Conservation (phyloP, 768 basidiomycete genomes). For the Lactarius tabidus region DNA sequence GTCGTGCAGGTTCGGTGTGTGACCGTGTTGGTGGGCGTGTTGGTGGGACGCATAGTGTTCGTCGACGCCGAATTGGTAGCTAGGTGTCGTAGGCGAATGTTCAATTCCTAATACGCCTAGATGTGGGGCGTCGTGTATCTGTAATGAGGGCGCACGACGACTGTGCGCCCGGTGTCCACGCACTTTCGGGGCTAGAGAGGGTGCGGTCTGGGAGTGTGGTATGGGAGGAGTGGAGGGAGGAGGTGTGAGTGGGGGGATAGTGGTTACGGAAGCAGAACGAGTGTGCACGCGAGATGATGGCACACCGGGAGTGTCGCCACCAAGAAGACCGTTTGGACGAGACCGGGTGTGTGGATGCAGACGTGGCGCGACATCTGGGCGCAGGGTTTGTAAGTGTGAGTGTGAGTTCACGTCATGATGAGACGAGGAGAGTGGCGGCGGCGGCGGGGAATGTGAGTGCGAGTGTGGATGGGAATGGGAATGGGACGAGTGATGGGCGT, state of each 20-base stretch:
- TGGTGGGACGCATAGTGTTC: conserved; percentile 48
- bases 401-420: neutral
- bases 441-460: conserved; percentile 23
- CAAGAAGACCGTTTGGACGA: conserved; percentile 28
- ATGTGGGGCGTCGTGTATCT: conserved; percentile 12
- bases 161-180: conserved; percentile 5
- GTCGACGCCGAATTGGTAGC: conserved; percentile 52
- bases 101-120: conserved; percentile 23
- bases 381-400: neutral
- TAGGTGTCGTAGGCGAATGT: conserved; percentile 61
- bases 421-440: conserved; percentile 26
- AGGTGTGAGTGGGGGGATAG: conserved; percentile 22
- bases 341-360: conserved; percentile 30
- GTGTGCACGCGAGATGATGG: conserved; percentile 26
- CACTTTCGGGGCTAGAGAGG: conserved; percentile 2
- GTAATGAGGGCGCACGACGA: conserved; percentile 23
- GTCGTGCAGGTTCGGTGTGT: conserved; percentile 45
- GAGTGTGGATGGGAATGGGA: conserved; percentile 25
- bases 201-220: conserved; percentile 25
- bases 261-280: conserved; percentile 26
- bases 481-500: conserved; percentile 28
- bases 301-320: conserved; percentile 7
- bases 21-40: conserved; percentile 30
- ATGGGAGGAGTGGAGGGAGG: conserved; percentile 28
- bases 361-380: neutral